These are phyloP conservation scores for Boletus rubroflammeus DNA, from an alignment of 768 basidiomycete genomes.

Conservation along the genomic window DNA sequence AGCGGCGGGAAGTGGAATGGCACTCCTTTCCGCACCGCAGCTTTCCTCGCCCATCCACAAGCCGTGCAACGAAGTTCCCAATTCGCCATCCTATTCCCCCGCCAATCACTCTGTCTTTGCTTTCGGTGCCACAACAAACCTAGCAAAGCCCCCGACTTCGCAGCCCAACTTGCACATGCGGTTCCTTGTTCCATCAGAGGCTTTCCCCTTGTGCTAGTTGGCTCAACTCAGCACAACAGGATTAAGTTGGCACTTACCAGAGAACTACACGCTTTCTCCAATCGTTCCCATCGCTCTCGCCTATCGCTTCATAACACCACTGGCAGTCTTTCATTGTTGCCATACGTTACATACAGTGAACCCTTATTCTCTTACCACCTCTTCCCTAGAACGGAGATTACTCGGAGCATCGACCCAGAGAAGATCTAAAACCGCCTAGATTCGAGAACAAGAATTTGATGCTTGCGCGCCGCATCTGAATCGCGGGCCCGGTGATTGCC, in stretches of 20 bases:
- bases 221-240: background rate
- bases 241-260: background rate
- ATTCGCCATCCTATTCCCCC: background rate
- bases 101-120: background rate
- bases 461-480: background rate
- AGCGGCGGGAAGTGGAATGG: background rate
- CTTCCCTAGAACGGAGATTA: background rate
- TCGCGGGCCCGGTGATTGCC: background rate
- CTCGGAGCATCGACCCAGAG: background rate
- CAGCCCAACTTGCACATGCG: background rate
- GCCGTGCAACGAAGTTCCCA: background rate
- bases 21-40: background rate
- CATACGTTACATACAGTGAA: background rate
- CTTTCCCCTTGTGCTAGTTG: background rate
- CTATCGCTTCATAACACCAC: background rate
- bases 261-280: background rate
- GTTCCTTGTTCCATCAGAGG: background rate
- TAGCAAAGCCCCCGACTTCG: background rate
- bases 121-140: background rate
- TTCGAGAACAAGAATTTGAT: background rate
- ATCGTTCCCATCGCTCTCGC: background rate
- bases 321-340: background rate
- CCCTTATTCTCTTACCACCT: background rate
- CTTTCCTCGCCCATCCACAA: background rate
- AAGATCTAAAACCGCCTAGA: too few species aligned